Evolutionary conservation across 1,139 yeast species (phyloP), one percentile per base, ranked within the genome.

Genomic region (Suhomyces bribrorum): DNA sequence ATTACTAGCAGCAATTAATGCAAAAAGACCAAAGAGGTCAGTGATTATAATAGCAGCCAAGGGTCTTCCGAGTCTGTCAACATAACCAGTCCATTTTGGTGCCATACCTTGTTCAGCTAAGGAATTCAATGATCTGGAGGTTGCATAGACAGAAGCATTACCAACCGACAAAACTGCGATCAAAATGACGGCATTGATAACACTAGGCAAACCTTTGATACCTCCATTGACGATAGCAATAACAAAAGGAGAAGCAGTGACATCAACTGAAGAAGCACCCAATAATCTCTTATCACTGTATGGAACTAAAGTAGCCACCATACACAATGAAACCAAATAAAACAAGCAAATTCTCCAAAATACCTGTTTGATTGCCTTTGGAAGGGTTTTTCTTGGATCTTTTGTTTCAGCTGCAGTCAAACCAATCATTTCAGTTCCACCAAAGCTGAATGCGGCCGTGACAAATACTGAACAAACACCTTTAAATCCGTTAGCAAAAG

Each of bases 301-400:
- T 26, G 77, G 70, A 38, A 75, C 79, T 37, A 75, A 57, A 28
- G 70, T 53, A 17, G 79, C 76, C 35, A 76, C 57, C 44, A 76
- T 50, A 12, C 69, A 58, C 47, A 76, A 57, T 3, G 77, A 63
- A 22, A 68, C 60, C 40, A 77, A 61, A 62, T 82, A 83, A 59
- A 82, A 83, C 26, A 82, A 59, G 24, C 77, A 64, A 39, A 83
- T 78, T 73, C 88, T 77, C 86, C 86, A 82, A 54, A 82, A 81
- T 4, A 80, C 86, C 57, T 80, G 85, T 56, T 81, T 83, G 32
- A 84, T 79, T 31, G 95, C 95, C 49, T 70, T 71, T 36, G 95
- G 95, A 38, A 86, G 66, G 24, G 86, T 60, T 53, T 73, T 75
- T 56, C 73, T 52, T 5, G 73, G 73, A 35, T 60, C 50, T 30